Evolutionary conservation across 2,329 filamentous ascomycete species (phyloP), one percentile per base, ranked within the genome.

Genomic region (Aspergillus quadricinctus): DNA sequence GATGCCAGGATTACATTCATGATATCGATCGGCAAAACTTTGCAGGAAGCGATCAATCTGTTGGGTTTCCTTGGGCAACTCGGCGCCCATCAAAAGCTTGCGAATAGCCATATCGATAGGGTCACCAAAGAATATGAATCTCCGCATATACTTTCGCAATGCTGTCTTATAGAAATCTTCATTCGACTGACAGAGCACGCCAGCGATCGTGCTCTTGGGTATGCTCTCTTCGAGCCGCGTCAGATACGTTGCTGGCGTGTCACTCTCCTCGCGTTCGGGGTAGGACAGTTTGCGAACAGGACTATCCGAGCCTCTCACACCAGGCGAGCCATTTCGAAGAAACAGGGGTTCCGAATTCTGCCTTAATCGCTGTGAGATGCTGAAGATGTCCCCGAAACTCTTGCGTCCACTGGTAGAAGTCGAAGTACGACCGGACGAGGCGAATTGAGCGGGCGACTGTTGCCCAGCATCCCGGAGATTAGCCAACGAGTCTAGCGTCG

Each of bases 21-120:
- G 90, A 72, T 99, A 99, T 57, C 94, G 85, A 70, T 99, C 94
- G 0, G 94, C 91, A 75, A 99, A 97, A 2, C 92, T 89, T 71
- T 97, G 91, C 37, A 99, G 78, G 54, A 94, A 94, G 52, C 94
- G 85, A 73, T 99, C 94, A 61, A 99, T 97, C 67, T 99, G 94
- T 73, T 99, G 94, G 0, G 94, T 97, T 76, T 99, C 94, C 66
- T 95, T 96, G 3, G 94, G 94, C 31, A 99, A 77, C 72, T 97
- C 93, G 3, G 94, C 92, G 70, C 97, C 92, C 89, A 97, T 96
- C 54, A 99, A 81, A 50, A 99, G 82, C 72, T 97, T 97, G 40
- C 94, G 87, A 61, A 97, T 87, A 1, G 93, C 90, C 92, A 99
- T 97, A 71, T 99, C 94, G 79, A 99, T 93, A 0, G 94, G 94